Evolutionary conservation across 1,139 yeast species (phyloP), one percentile per base, ranked within the genome.

Genomic region (Yamadazyma spencermartinsiae): DNA sequence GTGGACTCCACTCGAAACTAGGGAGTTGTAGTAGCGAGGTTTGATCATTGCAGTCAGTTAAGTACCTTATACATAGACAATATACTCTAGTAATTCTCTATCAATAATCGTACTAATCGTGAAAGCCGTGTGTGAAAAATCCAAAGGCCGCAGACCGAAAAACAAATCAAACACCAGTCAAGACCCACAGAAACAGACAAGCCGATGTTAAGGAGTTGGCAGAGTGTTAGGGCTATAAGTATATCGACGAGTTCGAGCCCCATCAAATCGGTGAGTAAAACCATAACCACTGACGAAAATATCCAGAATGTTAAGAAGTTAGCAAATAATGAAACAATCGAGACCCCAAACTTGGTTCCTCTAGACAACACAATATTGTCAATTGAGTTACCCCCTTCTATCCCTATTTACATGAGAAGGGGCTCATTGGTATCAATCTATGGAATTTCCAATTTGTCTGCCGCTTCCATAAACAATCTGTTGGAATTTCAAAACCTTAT

Each of bases 351-450:
- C 23, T 63, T 74, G 42, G 58, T 61, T 31, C 61, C 74, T 1
- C 54, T 77, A 39, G 80, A 79, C 4, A 55, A 56, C 6, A 61
- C 77, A 0, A 61, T 74, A 0, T 52, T 76, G 30, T 61, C 75
- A 2, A 54, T 78, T 10, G 61, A 67, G 2, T 54, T 76, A n/a
- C 80, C 82, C 1, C 80, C 86, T 2, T 79, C 85, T 0, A 64
- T 77, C 1, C 83, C 85, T 0, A 57, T 78, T 3, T 63, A 64
- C 43, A 55, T 78, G 15, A 66, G 72, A 36, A 60, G 69, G 28
- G 76, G 79, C 2, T 63, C 82, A 0, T 52, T 80, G 27, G 55
- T 80, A 39, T 65, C 81, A 4, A 58, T 79, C 3, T 71, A 64
- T 41, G 77, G 77, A 0, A 45, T 60, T 8, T 53, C 54, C 1